These are phyloP conservation scores for Melampsora larici-populina DNA, from an alignment of 1,284 basidiomycete species.

Conservation along the genomic window DNA sequence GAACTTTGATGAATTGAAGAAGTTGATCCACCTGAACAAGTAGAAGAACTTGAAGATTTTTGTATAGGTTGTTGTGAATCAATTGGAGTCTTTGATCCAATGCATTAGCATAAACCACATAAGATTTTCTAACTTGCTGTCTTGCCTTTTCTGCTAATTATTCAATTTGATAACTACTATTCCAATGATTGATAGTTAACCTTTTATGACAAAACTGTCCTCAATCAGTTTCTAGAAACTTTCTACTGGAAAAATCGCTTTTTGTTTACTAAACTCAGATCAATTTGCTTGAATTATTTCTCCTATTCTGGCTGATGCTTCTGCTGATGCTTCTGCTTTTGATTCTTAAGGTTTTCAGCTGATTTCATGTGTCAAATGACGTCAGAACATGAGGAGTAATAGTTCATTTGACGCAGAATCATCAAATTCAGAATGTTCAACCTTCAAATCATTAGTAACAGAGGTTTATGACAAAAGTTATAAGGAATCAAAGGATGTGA, in stretches of 20 bases:
- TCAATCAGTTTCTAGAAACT: conserved; percentile 24
- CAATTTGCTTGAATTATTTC: conserved; percentile 27
- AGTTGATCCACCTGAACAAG: background rate
- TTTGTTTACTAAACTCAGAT: conserved; percentile 26
- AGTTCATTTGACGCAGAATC: too few species aligned
- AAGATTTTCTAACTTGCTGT: conserved; percentile 38
- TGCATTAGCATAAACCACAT: conserved; percentile 29
- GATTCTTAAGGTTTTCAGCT: too few species aligned
- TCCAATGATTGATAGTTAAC: conserved; percentile 9
- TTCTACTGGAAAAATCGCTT: conserved; percentile 31
- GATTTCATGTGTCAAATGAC: too few species aligned
- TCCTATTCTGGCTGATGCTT: conserved; percentile 27
- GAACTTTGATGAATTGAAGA: background rate
- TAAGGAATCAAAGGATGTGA: too few species aligned
- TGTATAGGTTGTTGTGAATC: background rate
- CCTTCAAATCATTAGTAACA: too few species aligned
- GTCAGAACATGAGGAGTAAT: too few species aligned
- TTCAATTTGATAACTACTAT: conserved; percentile 5
- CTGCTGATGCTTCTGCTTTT: conserved; percentile 25
- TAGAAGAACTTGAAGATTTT: too few species aligned
- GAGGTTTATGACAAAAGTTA: too few species aligned
- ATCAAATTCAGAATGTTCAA: too few species aligned
- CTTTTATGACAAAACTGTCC: conserved; percentile 16
- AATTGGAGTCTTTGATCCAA: background rate
- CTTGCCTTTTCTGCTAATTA: conserved; percentile 34